Evolutionary conservation across 371 early-diverging fungal genomes (phyloP), one percentile per base, ranked within the genome.

Genomic region (Mortierella sp.): DNA sequence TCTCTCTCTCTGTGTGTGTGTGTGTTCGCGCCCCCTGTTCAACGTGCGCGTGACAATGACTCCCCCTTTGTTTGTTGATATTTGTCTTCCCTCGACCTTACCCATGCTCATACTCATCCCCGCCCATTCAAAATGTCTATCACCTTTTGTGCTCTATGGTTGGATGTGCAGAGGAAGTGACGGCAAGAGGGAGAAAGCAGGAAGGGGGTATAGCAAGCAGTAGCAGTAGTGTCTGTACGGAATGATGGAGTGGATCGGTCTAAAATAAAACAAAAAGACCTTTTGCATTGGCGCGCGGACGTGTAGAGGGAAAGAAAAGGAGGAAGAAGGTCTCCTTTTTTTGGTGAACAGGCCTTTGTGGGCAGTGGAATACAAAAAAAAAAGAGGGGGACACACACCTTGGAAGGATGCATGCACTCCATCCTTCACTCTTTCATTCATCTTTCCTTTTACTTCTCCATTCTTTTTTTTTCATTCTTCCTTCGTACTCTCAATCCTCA

Each of bases 1-100:
- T n/a, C n/a, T n/a, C n/a, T n/a, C n/a, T n/a, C n/a, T n/a, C n/a
- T n/a, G 3, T 19, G 34, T 34, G 22, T 16, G 29, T 55, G 58
- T 7, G 55, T 9, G 14, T 29, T 31, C 22, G 22, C 58, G n/a
- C 58, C 58, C 58, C 29, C 34, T 58, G 58, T 34, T 58, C 58
- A 58, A 58, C 34, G 58, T 34, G 58, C 58, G 37, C 58, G 58
- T 58, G 58, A 58, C 58, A 58, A 34, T 58, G 34, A 58, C 29
- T 19, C 58, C 22, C 19, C 31, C 19, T 58, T 34, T 58, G 58
- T 58, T 22, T 24, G 24, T 24, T 50, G 16, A 8, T 34, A 2
- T 19, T 13, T 13, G 22, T 19, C 22, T 58, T 58, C 34, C 8
- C 26, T 31, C 26, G n/a, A n/a, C 34, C 29, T n/a, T n/a, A n/a